These are phyloP conservation scores for Anthracocystis setariae DNA, from an alignment of 1,284 basidiomycete species.

Conservation along the genomic window DNA sequence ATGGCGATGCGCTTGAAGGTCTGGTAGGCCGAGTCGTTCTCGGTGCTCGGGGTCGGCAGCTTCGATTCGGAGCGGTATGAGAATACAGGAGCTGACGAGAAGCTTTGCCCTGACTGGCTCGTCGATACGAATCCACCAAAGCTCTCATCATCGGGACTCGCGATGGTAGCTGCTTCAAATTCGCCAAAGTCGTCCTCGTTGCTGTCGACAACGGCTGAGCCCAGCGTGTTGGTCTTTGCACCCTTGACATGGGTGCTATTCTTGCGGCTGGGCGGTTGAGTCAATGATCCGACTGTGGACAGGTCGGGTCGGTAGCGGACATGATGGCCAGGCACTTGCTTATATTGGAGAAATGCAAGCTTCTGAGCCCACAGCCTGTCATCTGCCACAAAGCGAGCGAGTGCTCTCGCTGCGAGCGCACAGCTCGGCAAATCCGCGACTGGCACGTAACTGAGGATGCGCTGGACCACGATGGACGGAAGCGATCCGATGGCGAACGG, in stretches of 20 bases:
- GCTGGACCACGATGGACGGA: conserved; percentile 35
- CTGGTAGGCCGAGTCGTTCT: conserved; percentile 41
- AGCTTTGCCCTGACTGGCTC: conserved; percentile 22
- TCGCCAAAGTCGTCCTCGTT: conserved; percentile 84
- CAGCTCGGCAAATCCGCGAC: conserved; percentile 44
- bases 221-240: not conserved
- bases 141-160: conserved; percentile 37
- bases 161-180: conserved; percentile 34
- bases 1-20: conserved; percentile 49
- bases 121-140: conserved; percentile 74
- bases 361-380: conserved; percentile 54
- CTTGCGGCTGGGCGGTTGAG: not conserved
- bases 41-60: conserved; percentile 31
- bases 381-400: conserved; percentile 54
- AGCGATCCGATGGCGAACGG: conserved; percentile 43
- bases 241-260: conserved; percentile 8
- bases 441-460: conserved; percentile 44
- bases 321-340: conserved; percentile 34
- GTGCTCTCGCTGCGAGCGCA: conserved; percentile 33
- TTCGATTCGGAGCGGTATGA: conserved; percentile 41
- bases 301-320: conserved; percentile 38
- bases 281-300: conserved; percentile 22
- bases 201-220: conserved; percentile 12
- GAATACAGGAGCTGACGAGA: conserved; percentile 44
- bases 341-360: conserved; percentile 40